Base-by-base conservation (phyloP, 140 eudicot species). In the Ambrosia hybrid region DNA sequence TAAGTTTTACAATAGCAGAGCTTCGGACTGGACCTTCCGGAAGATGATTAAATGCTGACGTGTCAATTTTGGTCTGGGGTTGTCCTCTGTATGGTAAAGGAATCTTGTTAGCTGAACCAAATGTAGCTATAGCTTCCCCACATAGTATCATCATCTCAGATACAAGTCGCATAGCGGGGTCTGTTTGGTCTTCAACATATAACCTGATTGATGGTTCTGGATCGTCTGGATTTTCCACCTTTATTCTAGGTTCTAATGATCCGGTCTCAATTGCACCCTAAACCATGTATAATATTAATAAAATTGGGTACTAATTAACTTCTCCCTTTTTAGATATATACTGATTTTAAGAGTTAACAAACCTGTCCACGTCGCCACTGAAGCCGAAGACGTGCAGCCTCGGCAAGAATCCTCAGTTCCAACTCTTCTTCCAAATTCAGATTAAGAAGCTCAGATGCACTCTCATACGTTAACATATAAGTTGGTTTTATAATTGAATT, bases 121-220 rank as follows among this genome's bases (percentile, higher is more conserved):
- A 82, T 63, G 95, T 88, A 63, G 99, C 99, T 65, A 94, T 57
- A 76, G 82, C 97, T 85, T 94, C 99, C 53, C 99, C 99, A 81
- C 99, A 94, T 46, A 94, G 90, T 61, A 94, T 88, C 99, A 94
- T 94, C 96, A 94, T 88, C 79, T 94, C 97, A 2, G 97, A 84
- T 43, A 94, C 99, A 73, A 94, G 96, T 34, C 97, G 85, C 99
- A 94, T 90, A 33, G 99, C 92, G 33, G 90, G 96, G 61, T 90
- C 96, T 17, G 90, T 88, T 82, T 88, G 97, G 76, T 90, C 83
- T 83, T 91, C 99, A 51, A 94, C 96, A 65, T 94, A 94, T 6
- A 94, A 85, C 77, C 83, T 88, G 72, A 94, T 94, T 0, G 37
- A 57, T 16, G 99, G 99, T 72, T 90, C 95, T n/a, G 97, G 97